Evolutionary conservation across 208 protist species (phyloP).

Genomic region (Trypanosoma caninum): DNA sequence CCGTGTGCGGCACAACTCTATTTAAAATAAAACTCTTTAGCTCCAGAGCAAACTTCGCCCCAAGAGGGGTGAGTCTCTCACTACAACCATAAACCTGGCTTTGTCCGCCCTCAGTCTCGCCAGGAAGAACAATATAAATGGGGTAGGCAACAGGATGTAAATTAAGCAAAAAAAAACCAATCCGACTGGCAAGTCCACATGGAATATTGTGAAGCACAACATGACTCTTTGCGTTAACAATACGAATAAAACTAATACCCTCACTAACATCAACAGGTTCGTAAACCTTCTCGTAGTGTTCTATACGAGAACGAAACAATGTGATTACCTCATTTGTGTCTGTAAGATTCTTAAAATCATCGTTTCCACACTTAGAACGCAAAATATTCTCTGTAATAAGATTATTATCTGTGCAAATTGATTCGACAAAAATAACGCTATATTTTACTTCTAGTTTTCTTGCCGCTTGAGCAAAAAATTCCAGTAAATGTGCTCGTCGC

Average conservation of each 20-base stretch:
- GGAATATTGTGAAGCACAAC: constrained; percentile 75
- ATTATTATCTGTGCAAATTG: constrained; percentile 85
- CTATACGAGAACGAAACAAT: constrained; percentile 77
- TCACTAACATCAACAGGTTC: constrained; percentile 69
- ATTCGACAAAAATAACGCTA: constrained; percentile 90
- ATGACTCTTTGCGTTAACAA: constrained; percentile 87
- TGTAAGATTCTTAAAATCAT: constrained; percentile 85
- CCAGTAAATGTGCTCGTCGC: constrained; percentile 55
- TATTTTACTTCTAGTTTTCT: constrained; percentile 41
- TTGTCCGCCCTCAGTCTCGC: constrained; percentile 70
- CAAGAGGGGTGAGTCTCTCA: constrained; percentile 60
- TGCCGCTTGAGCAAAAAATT: constrained; percentile 55
- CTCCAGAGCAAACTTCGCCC: constrained; percentile 57
- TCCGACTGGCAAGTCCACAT: constrained; percentile 67
- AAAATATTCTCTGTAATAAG: constrained; percentile 91
- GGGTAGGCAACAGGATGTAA: constrained; percentile 84
- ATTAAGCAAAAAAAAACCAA: constrained; percentile 88
- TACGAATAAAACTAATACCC: constrained; percentile 80
- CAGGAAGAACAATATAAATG: constrained; percentile 80
- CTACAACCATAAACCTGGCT: constrained; percentile 72
- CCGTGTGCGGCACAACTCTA: constrained; percentile 78
- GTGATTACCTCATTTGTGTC: constrained; percentile 74
- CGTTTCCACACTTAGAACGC: constrained; percentile 86
- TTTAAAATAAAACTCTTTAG: constrained; percentile 80
- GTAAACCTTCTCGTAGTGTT: constrained; percentile 89